A percentile compares a stretch with the other conserved stretches of the same genome.
phyloP scores from a whole-genome alignment of 176 grass and related monocot species.

The Melocanna baccifera region DNA sequence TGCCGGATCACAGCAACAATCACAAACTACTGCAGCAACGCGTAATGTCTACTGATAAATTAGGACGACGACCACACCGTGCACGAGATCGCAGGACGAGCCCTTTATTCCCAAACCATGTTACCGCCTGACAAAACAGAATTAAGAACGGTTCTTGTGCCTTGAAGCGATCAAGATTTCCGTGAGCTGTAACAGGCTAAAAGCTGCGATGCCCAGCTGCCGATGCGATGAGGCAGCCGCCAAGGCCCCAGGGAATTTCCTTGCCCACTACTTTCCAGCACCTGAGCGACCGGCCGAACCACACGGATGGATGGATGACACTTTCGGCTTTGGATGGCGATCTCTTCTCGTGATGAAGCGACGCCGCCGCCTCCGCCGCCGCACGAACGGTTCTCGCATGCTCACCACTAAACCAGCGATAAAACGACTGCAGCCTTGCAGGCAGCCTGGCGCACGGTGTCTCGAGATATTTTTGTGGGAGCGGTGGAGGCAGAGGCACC shows the following conservation, averaged over 20 bases:
- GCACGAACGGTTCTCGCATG: background rate
- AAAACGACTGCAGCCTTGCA: background rate
- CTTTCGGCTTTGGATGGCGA: background rate
- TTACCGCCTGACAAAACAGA: background rate
- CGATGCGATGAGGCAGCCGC: background rate
- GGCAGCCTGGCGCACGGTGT: background rate
- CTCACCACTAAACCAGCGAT: background rate
- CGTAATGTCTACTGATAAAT: background rate
- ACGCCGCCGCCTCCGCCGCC: background rate
- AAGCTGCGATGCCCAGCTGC: background rate
- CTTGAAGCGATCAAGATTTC: background rate
- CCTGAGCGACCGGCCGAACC: background rate
- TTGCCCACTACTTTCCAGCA: slow-evolving; percentile 9
- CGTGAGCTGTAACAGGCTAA: slow-evolving; percentile 23
- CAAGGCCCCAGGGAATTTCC: slow-evolving; percentile 26
- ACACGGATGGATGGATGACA: background rate
- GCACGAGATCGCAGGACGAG: background rate
- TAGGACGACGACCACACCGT: slow-evolving; percentile 5
- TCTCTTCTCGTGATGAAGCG: slow-evolving; percentile 5
- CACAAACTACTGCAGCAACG: background rate
- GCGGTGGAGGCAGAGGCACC: background rate
- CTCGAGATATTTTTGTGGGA: background rate
- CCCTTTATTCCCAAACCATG: background rate
- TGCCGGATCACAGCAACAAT: background rate
- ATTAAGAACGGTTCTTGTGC: background rate